Percentiles rank a stretch among this genome's conserved stretches.
These are phyloP conservation scores for Fagus sylvatica DNA, from an alignment of 306 rosid species.

Conservation along the genomic window DNA sequence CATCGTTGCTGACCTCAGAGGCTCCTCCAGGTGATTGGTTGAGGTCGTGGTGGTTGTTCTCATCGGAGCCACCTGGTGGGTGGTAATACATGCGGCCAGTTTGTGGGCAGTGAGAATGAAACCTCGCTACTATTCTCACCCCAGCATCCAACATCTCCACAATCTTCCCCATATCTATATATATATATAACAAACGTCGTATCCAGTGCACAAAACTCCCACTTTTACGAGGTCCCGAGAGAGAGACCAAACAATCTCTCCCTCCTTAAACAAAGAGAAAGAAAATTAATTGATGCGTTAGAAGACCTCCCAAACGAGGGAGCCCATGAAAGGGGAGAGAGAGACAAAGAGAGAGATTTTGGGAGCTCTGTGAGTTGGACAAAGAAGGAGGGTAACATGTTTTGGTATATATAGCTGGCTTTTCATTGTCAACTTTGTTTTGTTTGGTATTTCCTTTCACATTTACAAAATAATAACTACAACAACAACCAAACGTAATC, in stretches of 20 bases:
- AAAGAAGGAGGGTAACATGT: background rate
- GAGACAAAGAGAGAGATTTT: too few relatives aligned
- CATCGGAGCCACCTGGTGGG: conserved; percentile 40
- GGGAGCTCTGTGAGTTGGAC: background rate
- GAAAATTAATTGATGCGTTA: background rate
- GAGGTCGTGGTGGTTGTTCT: conserved; percentile 20
- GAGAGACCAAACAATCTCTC: too few relatives aligned
- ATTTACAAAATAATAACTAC: background rate
- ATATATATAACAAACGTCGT: too few relatives aligned
- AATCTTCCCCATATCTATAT: conserved; percentile 34
- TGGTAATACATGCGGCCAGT: conserved; percentile 54
- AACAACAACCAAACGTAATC: too few relatives aligned
- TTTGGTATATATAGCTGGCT: background rate
- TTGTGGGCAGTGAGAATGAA: conserved; percentile 60
- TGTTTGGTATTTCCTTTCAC: background rate
- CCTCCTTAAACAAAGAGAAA: too few relatives aligned
- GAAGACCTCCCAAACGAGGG: background rate
- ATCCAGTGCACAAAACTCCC: too few relatives aligned
- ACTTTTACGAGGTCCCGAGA: too few relatives aligned
- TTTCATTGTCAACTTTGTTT: background rate
- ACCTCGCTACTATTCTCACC: conserved; percentile 56
- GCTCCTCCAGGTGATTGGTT: conserved; percentile 3
- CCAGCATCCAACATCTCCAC: conserved; percentile 53
- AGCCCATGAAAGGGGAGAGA: background rate
- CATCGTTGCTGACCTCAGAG: conserved; percentile 1